Conservation (phyloP, 139 green algal species). For the Coccomyxa sp. region DNA sequence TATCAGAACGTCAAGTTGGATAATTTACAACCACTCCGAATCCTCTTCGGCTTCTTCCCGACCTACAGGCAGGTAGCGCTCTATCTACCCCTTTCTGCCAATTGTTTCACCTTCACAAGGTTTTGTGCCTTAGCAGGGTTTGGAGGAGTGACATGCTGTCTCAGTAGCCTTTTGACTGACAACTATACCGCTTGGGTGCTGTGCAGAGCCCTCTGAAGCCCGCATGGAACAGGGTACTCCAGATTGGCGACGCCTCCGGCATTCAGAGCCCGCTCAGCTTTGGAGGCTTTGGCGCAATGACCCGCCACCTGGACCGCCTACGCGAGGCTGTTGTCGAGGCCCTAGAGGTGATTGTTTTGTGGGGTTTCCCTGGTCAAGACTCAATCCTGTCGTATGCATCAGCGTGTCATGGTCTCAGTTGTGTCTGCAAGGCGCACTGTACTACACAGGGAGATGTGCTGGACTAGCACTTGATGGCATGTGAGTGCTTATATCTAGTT, state of each 20-base stretch:
- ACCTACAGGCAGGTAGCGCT: slow-evolving; percentile 60
- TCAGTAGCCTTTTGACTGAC: too few species aligned
- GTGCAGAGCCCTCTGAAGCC: slow-evolving; percentile 70
- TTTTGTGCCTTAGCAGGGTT: neutral
- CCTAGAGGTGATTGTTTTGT: slow-evolving; percentile 16
- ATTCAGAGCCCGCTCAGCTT: slow-evolving; percentile 95
- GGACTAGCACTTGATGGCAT: too few species aligned
- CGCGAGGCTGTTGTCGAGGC: slow-evolving; percentile 50
- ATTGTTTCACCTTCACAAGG: too few species aligned
- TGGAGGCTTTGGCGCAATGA: slow-evolving; percentile 88
- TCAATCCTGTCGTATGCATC: too few species aligned
- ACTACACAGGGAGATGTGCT: too few species aligned
- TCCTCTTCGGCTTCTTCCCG: slow-evolving; percentile 96
- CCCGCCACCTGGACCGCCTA: slow-evolving; percentile 67
- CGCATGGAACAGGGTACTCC: slow-evolving; percentile 77
- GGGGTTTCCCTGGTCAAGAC: neutral
- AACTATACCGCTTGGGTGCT: too few species aligned
- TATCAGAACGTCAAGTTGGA: slow-evolving; percentile 78
- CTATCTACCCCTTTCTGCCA: too few species aligned
- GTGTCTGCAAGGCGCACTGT: too few species aligned
- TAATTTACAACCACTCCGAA: slow-evolving; percentile 65
- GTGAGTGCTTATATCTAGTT: too few species aligned
- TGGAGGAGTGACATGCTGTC: slow-evolving; percentile 64
- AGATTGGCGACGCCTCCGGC: slow-evolving; percentile 74
- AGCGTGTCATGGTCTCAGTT: too few species aligned